Evolutionary conservation across 768 basidiomycete species (phyloP), one percentile per base, ranked within the genome.

Genomic region (Pleurotus djamor): DNA sequence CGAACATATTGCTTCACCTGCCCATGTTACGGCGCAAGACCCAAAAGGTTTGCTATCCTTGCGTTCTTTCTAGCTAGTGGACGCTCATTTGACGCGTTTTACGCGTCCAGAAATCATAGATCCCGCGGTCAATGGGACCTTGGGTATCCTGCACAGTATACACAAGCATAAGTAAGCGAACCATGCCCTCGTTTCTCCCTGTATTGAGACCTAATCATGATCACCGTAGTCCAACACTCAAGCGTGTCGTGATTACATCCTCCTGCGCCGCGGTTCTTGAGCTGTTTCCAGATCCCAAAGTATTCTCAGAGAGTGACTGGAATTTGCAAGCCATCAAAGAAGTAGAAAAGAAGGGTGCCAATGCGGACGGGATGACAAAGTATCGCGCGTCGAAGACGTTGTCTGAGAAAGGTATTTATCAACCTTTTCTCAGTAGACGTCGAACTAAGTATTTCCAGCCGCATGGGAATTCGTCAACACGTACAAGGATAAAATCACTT

Each of bases 71-170:
- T 28, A 28, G n/a, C 21, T 3, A 28, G 21, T 28, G 21, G 21
- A 28, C 1, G 21, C 21, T 28, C 21, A 8, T 4, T 34, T 12
- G 8, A 28, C 21, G 21, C 16, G 2, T 10, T 36, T 14, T 37
- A 28, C 28, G 44, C 21, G 21, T 10, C 43, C 47, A 87, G 86
- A 89, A 61, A 64, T 91, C 41, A 84, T 91, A 61, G 70, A 68
- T 14, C 92, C 92, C 4, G 92, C 92, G 21, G 81, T 93, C 4
- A 72, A 83, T 2, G 91, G 92, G 1, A 93, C 91, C 0, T 64
- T 82, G 0, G 78, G 83, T 5, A 75, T 93, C 12, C 73, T 94
- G 21, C 72, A 83, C 60, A 84, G 84, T 47, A 79, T 84, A 7
- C 67, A 80, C 57, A 86, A 84, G 67, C 66, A 83, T 63, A 79